phyloP scores from a whole-genome alignment of 176 grass and related monocot species.

The Panicum miliaceum region DNA sequence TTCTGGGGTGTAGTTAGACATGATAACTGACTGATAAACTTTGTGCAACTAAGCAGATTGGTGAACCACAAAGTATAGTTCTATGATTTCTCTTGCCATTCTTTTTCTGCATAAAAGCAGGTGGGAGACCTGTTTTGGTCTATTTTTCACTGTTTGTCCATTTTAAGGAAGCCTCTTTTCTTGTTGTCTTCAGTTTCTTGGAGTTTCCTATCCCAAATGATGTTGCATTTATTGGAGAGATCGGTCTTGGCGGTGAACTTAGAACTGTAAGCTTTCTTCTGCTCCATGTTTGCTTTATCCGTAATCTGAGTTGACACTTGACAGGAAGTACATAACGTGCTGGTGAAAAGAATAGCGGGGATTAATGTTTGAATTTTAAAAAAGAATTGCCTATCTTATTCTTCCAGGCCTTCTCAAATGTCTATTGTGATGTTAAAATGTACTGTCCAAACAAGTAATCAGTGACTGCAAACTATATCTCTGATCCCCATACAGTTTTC shows the following conservation, averaged over 20 bases:
- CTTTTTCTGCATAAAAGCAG: constrained; percentile 6
- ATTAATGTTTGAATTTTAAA: constrained; percentile 1
- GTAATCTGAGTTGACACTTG: neutral
- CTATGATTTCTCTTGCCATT: constrained; percentile 14
- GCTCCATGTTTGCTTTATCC: constrained; percentile 27
- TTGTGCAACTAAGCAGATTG: neutral
- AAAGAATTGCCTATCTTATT: constrained; percentile 1
- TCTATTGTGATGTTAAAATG: neutral
- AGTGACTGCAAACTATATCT: neutral
- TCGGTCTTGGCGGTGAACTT: constrained; percentile 89
- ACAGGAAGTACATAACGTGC: neutral
- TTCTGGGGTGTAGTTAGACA: constrained; percentile 23
- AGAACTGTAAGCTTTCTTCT: constrained; percentile 68
- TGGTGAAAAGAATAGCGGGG: neutral
- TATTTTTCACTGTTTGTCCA: neutral
- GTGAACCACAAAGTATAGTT: too few species aligned
- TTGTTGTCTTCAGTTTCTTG: constrained; percentile 77
- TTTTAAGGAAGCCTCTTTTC: constrained; percentile 13
- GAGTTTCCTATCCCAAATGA: constrained; percentile 91
- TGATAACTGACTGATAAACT: too few species aligned
- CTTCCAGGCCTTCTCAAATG: neutral
- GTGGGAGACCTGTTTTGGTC: neutral
- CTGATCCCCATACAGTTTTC: neutral
- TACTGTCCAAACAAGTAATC: constrained; percentile 13
- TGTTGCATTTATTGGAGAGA: constrained; percentile 91